These are phyloP conservation scores for Zygosaccharomyces pseudobailii DNA, from an alignment of 1,139 yeast genomes.

Conservation along the genomic window DNA sequence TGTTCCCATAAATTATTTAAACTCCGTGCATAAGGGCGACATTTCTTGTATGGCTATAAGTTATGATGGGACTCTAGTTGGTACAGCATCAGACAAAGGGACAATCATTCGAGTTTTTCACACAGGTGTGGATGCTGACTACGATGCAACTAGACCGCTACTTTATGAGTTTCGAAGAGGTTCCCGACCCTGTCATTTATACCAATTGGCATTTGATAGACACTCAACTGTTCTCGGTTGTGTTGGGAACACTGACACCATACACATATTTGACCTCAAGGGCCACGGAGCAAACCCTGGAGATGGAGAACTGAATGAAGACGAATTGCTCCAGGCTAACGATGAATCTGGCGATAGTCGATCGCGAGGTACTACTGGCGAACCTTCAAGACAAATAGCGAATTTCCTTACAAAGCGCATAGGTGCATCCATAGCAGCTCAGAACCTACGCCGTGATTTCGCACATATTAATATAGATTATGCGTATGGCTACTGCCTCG, in stretches of 20 bases:
- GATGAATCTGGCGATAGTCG: background rate
- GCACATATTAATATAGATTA: conserved; percentile 29
- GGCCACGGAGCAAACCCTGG: conserved; percentile 2
- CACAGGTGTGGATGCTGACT: conserved; percentile 29
- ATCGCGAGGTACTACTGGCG: conserved; percentile 6
- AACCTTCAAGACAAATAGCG: conserved; percentile 24
- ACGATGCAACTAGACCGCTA: conserved; percentile 27
- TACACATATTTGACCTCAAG: conserved; percentile 55
- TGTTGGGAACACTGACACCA: conserved; percentile 62
- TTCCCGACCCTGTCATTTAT: conserved; percentile 54
- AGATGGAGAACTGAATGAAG: conserved; percentile 9
- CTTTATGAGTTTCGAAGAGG: conserved; percentile 64
- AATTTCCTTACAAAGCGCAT: conserved; percentile 25
- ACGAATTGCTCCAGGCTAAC: conserved; percentile 7
- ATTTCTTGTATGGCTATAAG: conserved; percentile 35
- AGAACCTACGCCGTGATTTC: conserved; percentile 28
- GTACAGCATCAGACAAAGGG: conserved; percentile 69
- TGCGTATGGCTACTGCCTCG: conserved; percentile 21
- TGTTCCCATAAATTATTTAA: conserved; percentile 51
- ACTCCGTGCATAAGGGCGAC: conserved; percentile 33
- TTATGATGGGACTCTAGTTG: conserved; percentile 49
- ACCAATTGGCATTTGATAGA: conserved; percentile 50
- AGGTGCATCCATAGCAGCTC: conserved; percentile 29
- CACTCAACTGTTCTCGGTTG: conserved; percentile 54
- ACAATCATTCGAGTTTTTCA: conserved; percentile 60